phyloP scores from a whole-genome alignment of 1,284 basidiomycete genomes.

The Cerrena zonata region DNA sequence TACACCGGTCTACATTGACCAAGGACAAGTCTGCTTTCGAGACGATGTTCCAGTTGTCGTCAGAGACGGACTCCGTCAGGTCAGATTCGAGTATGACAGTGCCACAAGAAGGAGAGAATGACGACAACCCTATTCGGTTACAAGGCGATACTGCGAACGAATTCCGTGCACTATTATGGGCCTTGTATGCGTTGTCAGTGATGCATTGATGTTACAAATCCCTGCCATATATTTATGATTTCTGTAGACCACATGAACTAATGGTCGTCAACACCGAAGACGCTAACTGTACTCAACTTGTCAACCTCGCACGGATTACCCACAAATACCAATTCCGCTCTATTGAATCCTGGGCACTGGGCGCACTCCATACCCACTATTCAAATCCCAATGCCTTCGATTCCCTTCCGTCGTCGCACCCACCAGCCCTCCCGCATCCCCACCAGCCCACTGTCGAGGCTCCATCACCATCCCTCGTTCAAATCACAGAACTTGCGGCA shows the following conservation, averaged over 20 bases:
- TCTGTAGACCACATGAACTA: conserved; percentile 41
- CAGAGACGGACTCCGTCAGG: conserved; percentile 27
- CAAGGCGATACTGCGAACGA: conserved; percentile 33
- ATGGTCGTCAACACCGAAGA: conserved; percentile 37
- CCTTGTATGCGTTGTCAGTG: conserved; percentile 32
- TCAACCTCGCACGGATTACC: conserved; percentile 45
- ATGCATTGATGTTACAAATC: neutral
- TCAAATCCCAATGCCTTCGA: conserved; percentile 30
- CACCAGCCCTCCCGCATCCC: conserved; percentile 16
- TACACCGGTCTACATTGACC: conserved; percentile 29
- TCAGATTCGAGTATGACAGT: conserved; percentile 28
- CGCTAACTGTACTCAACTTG: conserved; percentile 36
- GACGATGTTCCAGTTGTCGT: conserved; percentile 32
- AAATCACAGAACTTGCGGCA: conserved; percentile 41
- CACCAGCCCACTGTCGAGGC: conserved; percentile 1
- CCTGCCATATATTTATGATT: neutral
- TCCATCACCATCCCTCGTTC: conserved; percentile 28
- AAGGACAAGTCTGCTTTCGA: conserved; percentile 33
- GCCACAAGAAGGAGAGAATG: conserved; percentile 29
- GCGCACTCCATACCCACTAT: conserved; percentile 36
- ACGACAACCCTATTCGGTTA: conserved; percentile 32
- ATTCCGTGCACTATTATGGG: conserved; percentile 32
- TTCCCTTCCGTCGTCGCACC: conserved; percentile 3
- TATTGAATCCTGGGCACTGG: conserved; percentile 45
- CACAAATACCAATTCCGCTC: conserved; percentile 53